Conservation (phyloP, 371 early-diverging fungal genomes). For the Rhizomucor pusillus region DNA sequence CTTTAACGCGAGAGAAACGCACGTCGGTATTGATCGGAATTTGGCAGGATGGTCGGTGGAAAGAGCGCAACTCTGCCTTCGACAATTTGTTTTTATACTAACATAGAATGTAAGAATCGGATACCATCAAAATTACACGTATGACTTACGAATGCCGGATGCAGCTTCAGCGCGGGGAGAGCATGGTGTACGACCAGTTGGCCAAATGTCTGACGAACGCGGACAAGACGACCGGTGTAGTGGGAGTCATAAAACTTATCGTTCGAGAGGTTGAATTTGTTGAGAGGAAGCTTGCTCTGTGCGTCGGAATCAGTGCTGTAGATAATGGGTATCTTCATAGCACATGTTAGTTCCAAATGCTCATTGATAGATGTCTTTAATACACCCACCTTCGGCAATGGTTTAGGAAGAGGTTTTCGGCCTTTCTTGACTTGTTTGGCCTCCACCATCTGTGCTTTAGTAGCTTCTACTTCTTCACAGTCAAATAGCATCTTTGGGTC, state of each 20-base stretch:
- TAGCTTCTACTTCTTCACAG: conserved; percentile 52
- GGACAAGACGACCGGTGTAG: conserved; percentile 67
- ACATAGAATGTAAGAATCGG: not conserved
- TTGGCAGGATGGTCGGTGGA: conserved; percentile 90
- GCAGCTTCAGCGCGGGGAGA: conserved; percentile 89
- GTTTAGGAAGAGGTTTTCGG: conserved; percentile 38
- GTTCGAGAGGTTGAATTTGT: conserved; percentile 94
- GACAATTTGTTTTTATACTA: conserved; percentile 89
- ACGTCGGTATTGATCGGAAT: conserved; percentile 58
- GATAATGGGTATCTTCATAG: conserved; percentile 27
- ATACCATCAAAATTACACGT: not conserved
- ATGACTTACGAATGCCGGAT: conserved; percentile 69
- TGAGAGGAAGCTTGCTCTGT: conserved; percentile 58
- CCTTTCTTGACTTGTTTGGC: conserved; percentile 45
- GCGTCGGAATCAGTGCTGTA: conserved; percentile 49
- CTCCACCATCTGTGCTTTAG: conserved; percentile 39
- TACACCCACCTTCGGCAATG: conserved; percentile 35
- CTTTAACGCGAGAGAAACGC: conserved; percentile 68
- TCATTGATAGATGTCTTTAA: not conserved
- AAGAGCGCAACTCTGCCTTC: conserved; percentile 87
- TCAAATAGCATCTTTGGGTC: conserved; percentile 78
- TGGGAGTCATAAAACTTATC: conserved; percentile 91
- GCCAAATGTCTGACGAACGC: conserved; percentile 90
- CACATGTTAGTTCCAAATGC: not conserved
- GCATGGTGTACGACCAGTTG: conserved; percentile 92